These are phyloP conservation scores for Cyclostephanos tholiformis DNA, from an alignment of 108 stramenopile genomes.

Conservation along the genomic window DNA sequence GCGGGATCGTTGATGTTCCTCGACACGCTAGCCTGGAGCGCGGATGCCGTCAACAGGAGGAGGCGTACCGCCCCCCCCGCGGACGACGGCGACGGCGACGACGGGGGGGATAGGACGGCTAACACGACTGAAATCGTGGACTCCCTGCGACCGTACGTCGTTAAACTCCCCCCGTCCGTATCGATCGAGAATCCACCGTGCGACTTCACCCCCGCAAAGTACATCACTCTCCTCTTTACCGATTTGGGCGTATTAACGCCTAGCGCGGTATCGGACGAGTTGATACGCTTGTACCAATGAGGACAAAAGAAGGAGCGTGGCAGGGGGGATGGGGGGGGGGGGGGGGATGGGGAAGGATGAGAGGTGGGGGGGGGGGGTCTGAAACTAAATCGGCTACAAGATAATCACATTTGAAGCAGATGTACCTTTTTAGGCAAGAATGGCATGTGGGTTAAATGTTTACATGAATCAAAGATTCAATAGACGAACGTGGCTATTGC, in stretches of 20 bases:
- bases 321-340: not conserved
- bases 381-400: no score
- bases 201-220: conserved; percentile 97
- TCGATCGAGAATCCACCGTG: conserved; percentile 71
- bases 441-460: no score
- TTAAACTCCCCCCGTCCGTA: conserved; percentile 62
- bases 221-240: conserved; percentile 97
- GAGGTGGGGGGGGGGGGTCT: no score
- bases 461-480: no score
- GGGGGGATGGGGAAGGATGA: no score
- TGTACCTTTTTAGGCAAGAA: no score
- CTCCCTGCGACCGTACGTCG: conserved; percentile 14
- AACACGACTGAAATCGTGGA: conserved; percentile 5
- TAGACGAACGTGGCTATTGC: no score
- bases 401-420: no score
- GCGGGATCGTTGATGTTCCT: conserved; percentile 49
- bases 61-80: not conserved
- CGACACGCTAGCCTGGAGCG: conserved; percentile 62
- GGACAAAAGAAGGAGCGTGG: not conserved
- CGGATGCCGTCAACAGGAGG: not conserved
- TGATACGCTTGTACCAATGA: conserved; percentile 86
- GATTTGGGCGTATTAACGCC: conserved; percentile 97
- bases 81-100: conserved; percentile 10
- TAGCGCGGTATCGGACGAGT: conserved; percentile 96
- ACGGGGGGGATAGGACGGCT: not conserved